Conservation (phyloP, 352 stramenopile species). For the Globisporangium camurandrum region DNA sequence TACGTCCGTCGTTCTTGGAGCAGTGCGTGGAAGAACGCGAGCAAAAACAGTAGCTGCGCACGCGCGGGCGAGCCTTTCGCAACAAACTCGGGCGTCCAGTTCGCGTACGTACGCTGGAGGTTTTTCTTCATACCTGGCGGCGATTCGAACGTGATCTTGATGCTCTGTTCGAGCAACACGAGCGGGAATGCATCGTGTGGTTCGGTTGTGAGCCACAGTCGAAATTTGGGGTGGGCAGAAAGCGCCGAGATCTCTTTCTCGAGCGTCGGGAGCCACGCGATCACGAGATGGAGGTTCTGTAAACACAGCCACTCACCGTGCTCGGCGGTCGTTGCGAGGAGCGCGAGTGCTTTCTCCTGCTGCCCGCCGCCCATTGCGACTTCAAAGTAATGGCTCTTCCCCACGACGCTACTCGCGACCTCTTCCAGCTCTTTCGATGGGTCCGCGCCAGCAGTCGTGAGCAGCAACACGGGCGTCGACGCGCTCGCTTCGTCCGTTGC, state of each 20-base stretch:
- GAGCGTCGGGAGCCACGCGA: conserved; percentile 89
- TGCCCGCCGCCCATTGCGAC: conserved; percentile 93
- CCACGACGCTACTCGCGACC: conserved; percentile 79
- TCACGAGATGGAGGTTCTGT: conserved; percentile 94
- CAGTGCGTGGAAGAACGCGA: conserved; percentile 88
- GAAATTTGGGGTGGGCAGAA: conserved; percentile 79
- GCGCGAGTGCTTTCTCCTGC: conserved; percentile 84
- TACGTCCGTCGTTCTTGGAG: conserved; percentile 87
- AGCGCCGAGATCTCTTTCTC: conserved; percentile 87
- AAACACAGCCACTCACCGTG: conserved; percentile 93
- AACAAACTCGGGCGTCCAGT: conserved; percentile 82
- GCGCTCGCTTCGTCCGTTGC: conserved; percentile 61
- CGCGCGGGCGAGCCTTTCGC: conserved; percentile 24
- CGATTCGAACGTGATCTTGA: conserved; percentile 95
- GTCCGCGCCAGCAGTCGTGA: conserved; percentile 91
- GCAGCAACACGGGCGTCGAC: conserved; percentile 82
- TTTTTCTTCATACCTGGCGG: conserved; percentile 95
- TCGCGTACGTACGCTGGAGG: conserved; percentile 87
- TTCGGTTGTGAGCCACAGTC: conserved; percentile 94
- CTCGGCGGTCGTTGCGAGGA: conserved; percentile 72
- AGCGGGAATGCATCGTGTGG: conserved; percentile 87
- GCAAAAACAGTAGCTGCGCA: conserved; percentile 79
- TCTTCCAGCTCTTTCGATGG: conserved; percentile 92
- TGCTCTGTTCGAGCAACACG: conserved; percentile 87
- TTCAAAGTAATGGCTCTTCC: conserved; percentile 87